Percentiles rank a stretch among this genome's conserved stretches.
Conservation (phyloP, 1,139 yeast genomes). For the Hyphopichia burtonii region DNA sequence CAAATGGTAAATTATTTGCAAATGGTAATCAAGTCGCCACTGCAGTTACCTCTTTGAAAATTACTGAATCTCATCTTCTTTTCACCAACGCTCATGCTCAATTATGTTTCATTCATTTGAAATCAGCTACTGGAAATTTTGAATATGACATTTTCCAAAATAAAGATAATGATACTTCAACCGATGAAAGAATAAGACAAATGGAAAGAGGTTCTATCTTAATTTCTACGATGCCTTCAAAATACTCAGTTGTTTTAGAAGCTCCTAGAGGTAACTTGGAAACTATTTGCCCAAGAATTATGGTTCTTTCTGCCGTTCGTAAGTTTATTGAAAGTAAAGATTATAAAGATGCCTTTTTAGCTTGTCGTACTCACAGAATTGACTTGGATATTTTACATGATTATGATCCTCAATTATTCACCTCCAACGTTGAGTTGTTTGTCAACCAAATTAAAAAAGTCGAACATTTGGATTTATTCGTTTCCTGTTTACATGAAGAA, state of each 20-base stretch:
- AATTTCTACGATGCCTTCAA: constrained; percentile 79
- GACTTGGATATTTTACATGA: constrained; percentile 89
- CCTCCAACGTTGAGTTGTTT: constrained; percentile 63
- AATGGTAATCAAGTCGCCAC: constrained; percentile 61
- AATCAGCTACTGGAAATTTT: constrained; percentile 32
- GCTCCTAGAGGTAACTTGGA: constrained; percentile 97
- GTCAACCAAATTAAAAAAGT: constrained; percentile 67
- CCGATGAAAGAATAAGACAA: constrained; percentile 83
- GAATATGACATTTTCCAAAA: constrained; percentile 22
- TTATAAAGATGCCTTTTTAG: constrained; percentile 70
- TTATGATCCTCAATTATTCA: constrained; percentile 71
- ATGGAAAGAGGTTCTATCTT: constrained; percentile 89
- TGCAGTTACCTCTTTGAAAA: constrained; percentile 79
- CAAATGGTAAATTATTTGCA: constrained; percentile 72
- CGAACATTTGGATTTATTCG: constrained; percentile 81
- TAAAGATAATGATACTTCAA: constrained; percentile 19
- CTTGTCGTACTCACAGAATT: constrained; percentile 89
- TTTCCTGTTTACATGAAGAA: constrained; percentile 83
- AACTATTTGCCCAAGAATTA: constrained; percentile 87
- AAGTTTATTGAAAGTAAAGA: constrained; percentile 55
- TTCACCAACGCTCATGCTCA: constrained; percentile 89
- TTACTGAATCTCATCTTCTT: constrained; percentile 70
- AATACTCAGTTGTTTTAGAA: constrained; percentile 79
- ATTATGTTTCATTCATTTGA: constrained; percentile 78
- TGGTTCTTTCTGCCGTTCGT: constrained; percentile 85